Evolutionary conservation across 371 early-diverging fungal genomes (phyloP), one percentile per base, ranked within the genome.

Genomic region (Batrachochytrium dendrobatidis): DNA sequence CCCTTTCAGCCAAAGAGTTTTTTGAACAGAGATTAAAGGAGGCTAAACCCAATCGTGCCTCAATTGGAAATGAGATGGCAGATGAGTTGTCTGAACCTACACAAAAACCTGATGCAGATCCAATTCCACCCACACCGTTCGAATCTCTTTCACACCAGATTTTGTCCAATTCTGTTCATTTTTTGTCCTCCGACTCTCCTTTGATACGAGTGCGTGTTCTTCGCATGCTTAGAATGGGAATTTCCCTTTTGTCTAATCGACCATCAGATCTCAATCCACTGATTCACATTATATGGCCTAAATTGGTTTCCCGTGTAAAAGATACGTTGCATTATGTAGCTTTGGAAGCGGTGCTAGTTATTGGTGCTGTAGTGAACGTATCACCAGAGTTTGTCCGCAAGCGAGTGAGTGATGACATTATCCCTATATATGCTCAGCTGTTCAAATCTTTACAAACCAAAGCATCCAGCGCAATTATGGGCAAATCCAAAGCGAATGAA

Each of bases 261-360:
- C 51, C 51, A 24, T 50, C 75, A 1, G 70, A 80, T 22, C 52
- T 83, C 7, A 73, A 77, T 53, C 74, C 79, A 3, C 55, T 79
- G 3, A 62, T 84, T 2, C 76, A 84, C 61, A 50, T 43, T 8
- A 50, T 81, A 15, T 86, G 87, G 87, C 76, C 79, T 0, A 57
- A 61, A 0, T 57, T 83, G 4, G 55, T 81, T 1, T 67, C 69
- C 1, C 66, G 84, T 30, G 57, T 83, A 30, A 63, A 64, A 18
- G 83, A 84, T 58, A 10, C 62, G 20, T 71, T 80, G 34, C 72
- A 71, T 25, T 78, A 65, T 55, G 83, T 85, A 0, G 72, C 75
- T 5, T 60, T 75, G 26, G 69, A 77, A 28, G 82, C 85, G 0
- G 64, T 76, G 6, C 25, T 32, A 25, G 32, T 32, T 2, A 61